Evolutionary conservation across 2,329 filamentous ascomycete genomes (phyloP).

Genomic region (Diaporthe ilicicola): DNA sequence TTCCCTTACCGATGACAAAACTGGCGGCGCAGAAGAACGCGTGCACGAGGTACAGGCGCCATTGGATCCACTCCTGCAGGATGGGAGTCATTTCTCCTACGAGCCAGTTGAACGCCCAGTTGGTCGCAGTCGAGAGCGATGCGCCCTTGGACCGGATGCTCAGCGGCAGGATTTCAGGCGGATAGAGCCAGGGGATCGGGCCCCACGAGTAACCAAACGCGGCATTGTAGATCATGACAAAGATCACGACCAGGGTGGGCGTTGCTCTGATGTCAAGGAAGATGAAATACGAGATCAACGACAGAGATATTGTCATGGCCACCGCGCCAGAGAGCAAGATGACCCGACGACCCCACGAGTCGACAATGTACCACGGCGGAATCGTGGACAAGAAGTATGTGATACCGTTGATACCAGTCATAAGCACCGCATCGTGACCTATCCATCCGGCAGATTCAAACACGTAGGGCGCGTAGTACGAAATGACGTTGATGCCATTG

Average conservation of each 20-base stretch:
- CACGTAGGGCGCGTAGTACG: constrained; percentile 95
- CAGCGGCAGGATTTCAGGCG: constrained; percentile 95
- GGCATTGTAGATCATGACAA: constrained; percentile 98
- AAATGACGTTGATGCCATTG: constrained; percentile 99
- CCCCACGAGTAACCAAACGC: constrained; percentile 96
- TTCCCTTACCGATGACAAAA: constrained; percentile 90
- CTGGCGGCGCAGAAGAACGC: constrained; percentile 96
- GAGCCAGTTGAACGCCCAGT: constrained; percentile 99
- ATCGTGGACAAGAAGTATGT: constrained; percentile 93
- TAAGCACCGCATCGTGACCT: constrained; percentile 88
- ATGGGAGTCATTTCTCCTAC: constrained; percentile 96
- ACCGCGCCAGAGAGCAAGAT: constrained; percentile 91
- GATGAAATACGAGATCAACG: constrained; percentile 93
- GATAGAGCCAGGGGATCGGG: constrained; percentile 97
- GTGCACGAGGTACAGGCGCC: constrained; percentile 93
- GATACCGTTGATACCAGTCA: constrained; percentile 94
- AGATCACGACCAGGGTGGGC: constrained; percentile 85
- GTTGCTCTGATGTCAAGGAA: constrained; percentile 84
- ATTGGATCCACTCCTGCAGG: constrained; percentile 89
- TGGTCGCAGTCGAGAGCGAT: constrained; percentile 93
- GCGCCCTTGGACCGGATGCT: constrained; percentile 98
- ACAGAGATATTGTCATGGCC: constrained; percentile 88
- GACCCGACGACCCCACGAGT: constrained; percentile 86
- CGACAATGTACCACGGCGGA: constrained; percentile 96
- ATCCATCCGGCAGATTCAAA: constrained; percentile 98